These are phyloP conservation scores for Pleurotus pulmonarius DNA, from an alignment of 768 basidiomycete species.

Conservation along the genomic window DNA sequence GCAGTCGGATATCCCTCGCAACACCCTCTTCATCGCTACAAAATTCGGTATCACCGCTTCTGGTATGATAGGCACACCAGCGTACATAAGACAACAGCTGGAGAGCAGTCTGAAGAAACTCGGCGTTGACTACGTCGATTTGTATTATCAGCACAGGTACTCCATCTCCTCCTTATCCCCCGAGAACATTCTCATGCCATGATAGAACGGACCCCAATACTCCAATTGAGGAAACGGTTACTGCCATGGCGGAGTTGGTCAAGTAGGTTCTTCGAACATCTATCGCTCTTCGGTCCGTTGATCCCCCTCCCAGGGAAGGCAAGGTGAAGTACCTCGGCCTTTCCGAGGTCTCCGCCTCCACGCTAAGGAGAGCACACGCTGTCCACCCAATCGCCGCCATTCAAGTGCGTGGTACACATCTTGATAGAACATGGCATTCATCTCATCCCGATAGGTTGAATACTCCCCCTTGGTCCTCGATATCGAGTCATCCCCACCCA, in stretches of 20 bases:
- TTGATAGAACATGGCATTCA: slow-evolving; percentile 28
- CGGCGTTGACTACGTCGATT: slow-evolving; percentile 31
- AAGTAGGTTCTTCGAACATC: slow-evolving; percentile 25
- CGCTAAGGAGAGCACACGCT: slow-evolving; percentile 44
- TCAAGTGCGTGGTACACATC: slow-evolving; percentile 16
- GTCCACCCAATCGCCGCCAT: slow-evolving; percentile 41
- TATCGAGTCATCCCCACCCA: slow-evolving; percentile 26
- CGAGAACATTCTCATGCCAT: neutral
- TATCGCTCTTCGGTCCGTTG: neutral
- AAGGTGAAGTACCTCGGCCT: slow-evolving; percentile 48
- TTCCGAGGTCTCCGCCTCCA: slow-evolving; percentile 40
- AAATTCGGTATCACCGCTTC: slow-evolving; percentile 38
- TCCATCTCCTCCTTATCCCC: neutral
- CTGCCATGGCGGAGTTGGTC: slow-evolving; percentile 31
- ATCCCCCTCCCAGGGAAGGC: slow-evolving; percentile 25
- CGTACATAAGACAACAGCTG: slow-evolving; percentile 29
- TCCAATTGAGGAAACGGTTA: slow-evolving; percentile 28
- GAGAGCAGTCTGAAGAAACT: slow-evolving; percentile 29
- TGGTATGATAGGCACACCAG: slow-evolving; percentile 27
- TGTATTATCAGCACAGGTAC: slow-evolving; percentile 35
- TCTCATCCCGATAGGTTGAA: slow-evolving; percentile 45
- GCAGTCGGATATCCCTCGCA: neutral
- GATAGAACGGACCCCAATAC: slow-evolving; percentile 17
- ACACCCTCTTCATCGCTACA: slow-evolving; percentile 42
- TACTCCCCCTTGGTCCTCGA: slow-evolving; percentile 47